phyloP scores from a whole-genome alignment of 192 early-diverging fungal species.

The Linnemannia schmuckeri region DNA sequence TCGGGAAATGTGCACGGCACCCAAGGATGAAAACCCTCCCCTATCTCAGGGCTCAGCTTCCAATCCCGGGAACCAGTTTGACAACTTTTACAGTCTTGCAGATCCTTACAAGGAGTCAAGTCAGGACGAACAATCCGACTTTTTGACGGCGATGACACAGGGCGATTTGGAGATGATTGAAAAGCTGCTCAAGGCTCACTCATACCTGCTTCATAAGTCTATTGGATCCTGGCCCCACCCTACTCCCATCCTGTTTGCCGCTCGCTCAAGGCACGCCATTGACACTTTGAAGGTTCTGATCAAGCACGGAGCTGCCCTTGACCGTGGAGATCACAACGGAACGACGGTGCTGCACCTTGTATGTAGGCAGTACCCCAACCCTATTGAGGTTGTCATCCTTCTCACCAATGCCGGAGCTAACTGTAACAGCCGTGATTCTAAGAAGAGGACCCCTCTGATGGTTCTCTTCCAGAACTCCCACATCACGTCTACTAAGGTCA shows the following conservation, averaged over 20 bases:
- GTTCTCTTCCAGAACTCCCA: constrained; percentile 30
- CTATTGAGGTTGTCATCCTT: constrained; percentile 32
- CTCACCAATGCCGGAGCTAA: constrained; percentile 49
- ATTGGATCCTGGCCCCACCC: constrained; percentile 49
- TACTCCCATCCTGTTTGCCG: constrained; percentile 39
- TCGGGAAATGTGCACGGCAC: constrained; percentile 11
- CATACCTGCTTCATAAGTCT: constrained; percentile 34
- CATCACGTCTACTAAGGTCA: constrained; percentile 41
- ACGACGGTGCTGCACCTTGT: constrained; percentile 46
- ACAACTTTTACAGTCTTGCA: constrained; percentile 57
- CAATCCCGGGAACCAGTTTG: constrained; percentile 32
- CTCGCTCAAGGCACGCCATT: constrained; percentile 37
- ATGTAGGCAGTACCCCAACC: constrained; percentile 46
- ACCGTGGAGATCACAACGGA: constrained; percentile 42
- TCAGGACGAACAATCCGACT: constrained; percentile 40
- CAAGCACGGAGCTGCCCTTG: constrained; percentile 33
- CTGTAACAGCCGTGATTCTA: constrained; percentile 41
- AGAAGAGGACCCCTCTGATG: constrained; percentile 55
- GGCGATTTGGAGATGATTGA: constrained; percentile 43
- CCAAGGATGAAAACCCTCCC: constrained; percentile 24
- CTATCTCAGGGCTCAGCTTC: not conserved
- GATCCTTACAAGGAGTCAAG: constrained; percentile 53
- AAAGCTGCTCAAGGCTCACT: constrained; percentile 29
- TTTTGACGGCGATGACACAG: constrained; percentile 46
- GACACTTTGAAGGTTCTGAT: constrained; percentile 48